Evolutionary conservation across 768 basidiomycete species (phyloP), one percentile per base, ranked within the genome.

Genomic region (Mycena capillaripes): DNA sequence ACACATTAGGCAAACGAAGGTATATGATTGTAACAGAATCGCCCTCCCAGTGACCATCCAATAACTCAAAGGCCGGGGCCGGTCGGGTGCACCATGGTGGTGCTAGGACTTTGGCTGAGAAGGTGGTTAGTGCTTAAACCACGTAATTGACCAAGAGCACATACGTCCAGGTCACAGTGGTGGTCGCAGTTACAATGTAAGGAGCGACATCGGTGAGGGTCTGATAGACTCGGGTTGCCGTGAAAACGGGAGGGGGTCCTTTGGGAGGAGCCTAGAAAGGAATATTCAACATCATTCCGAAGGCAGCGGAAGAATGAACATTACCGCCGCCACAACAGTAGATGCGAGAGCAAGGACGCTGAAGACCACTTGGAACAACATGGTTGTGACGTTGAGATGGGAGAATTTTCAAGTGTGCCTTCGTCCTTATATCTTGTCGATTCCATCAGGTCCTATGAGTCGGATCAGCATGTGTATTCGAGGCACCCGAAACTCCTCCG

Each of bases 81-180:
- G 14, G 56, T 57, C 2, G 56, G 56, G 19, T 57, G 19, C 17
- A 40, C 53, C 16, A 66, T 12, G 21, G 42, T 50, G 48, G 75
- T 75, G 65, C 71, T 77, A 1, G 76, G 64, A 40, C 71, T 77
- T 61, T 72, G 68, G 23, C 74, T 77, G 46, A 14, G 10, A n/a
- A 71, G 27, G 40, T 21, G 17, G 40, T 48, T 34, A 29, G 36
- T 16, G 29, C 32, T 9, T 17, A 12, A 32, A 27, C 23, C 12
- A 19, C 14, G 34, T n/a, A 57, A 17, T 55, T 4, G 23, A 55
- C 8, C 17, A 25, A 1, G 23, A 38, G 55, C 36, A 4, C 82
- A 76, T 71, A 82, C 81, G 81, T 83, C 82, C 82, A 83, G 27
- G 72, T 66, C 23, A 79, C 30, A 23, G 78, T 78, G n/a, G 75